Conservation (phyloP, 768 basidiomycete species). For the Tylopilus intermedius region DNA sequence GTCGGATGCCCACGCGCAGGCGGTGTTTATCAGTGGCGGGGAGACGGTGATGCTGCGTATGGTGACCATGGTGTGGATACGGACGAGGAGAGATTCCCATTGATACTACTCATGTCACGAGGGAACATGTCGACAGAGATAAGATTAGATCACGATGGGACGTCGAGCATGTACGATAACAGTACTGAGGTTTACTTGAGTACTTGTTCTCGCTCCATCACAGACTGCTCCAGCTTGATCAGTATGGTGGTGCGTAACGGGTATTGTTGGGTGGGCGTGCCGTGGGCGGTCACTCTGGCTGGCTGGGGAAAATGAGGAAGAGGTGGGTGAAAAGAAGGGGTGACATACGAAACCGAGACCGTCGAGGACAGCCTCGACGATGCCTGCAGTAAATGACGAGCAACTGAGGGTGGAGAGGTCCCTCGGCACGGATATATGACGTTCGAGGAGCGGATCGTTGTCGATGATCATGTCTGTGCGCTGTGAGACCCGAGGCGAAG, state of each 20-base stretch:
- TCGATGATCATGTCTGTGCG: constrained; percentile 91
- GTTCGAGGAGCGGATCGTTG: constrained; percentile 90
- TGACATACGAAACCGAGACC: constrained; percentile 87
- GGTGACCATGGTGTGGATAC: constrained; percentile 43
- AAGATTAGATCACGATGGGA: constrained; percentile 14
- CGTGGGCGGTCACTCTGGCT: constrained; percentile 93
- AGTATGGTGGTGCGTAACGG: constrained; percentile 92
- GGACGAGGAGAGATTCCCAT: not conserved
- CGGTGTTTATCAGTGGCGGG: constrained; percentile 71
- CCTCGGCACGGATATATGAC: constrained; percentile 87
- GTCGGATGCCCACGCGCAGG: constrained; percentile 79
- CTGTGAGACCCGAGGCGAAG: constrained; percentile 1
- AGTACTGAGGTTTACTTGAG: constrained; percentile 49
- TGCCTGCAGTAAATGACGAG: constrained; percentile 95
- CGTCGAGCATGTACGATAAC: not conserved
- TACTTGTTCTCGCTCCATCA: constrained; percentile 91
- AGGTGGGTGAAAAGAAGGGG: not conserved
- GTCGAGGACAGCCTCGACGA: constrained; percentile 95
- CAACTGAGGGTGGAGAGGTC: constrained; percentile 94
- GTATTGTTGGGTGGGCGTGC: constrained; percentile 74
- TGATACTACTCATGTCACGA: not conserved
- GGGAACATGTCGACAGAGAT: constrained; percentile 3
- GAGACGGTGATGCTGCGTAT: constrained; percentile 52
- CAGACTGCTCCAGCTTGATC: constrained; percentile 91
- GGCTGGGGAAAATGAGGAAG: constrained; percentile 51